phyloP scores from a whole-genome alignment of 2,329 filamentous ascomycete genomes.

The Pestalotiopsis sp. region DNA sequence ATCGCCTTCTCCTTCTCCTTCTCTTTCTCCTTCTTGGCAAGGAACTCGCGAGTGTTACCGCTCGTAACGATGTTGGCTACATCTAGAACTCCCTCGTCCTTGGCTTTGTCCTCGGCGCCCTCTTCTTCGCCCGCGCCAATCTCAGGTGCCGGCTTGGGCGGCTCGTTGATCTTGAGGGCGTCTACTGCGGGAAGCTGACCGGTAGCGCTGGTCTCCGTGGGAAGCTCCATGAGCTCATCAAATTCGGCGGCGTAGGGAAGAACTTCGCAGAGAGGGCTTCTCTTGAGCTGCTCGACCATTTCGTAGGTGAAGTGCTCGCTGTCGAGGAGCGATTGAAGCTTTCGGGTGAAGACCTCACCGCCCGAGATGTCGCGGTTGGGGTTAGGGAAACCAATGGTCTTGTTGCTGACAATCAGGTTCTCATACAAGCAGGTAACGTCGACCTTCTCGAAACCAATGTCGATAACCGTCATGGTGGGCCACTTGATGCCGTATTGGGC shows the following conservation, averaged over 20 bases:
- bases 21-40: constrained; percentile 81
- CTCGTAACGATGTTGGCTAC: constrained; percentile 84
- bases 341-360: constrained; percentile 82
- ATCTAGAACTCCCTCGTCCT: constrained; percentile 75
- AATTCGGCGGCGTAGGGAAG: constrained; percentile 54
- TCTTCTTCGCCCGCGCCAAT: constrained; percentile 38
- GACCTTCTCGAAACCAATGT: constrained; percentile 90
- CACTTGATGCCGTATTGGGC: constrained; percentile 80
- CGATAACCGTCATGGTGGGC: constrained; percentile 81
- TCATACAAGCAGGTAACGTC: constrained; percentile 91
- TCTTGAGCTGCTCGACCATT: constrained; percentile 73
- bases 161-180: constrained; percentile 33
- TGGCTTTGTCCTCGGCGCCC: constrained; percentile 40
- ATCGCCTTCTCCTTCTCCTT: constrained; percentile 63
- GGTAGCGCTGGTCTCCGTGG: constrained; percentile 36
- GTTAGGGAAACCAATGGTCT: constrained; percentile 57
- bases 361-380: constrained; percentile 62
- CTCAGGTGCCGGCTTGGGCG: constrained; percentile 23
- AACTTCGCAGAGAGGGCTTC: constrained; percentile 67
- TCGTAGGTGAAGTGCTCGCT: constrained; percentile 61
- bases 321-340: constrained; percentile 68
- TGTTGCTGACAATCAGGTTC: constrained; percentile 71
- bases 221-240: constrained; percentile 50
- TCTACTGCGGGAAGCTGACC: constrained; percentile 34
- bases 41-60: constrained; percentile 79